Base-by-base conservation (phyloP, 2,329 filamentous ascomycete species). In the Dactylellina sp. region DNA sequence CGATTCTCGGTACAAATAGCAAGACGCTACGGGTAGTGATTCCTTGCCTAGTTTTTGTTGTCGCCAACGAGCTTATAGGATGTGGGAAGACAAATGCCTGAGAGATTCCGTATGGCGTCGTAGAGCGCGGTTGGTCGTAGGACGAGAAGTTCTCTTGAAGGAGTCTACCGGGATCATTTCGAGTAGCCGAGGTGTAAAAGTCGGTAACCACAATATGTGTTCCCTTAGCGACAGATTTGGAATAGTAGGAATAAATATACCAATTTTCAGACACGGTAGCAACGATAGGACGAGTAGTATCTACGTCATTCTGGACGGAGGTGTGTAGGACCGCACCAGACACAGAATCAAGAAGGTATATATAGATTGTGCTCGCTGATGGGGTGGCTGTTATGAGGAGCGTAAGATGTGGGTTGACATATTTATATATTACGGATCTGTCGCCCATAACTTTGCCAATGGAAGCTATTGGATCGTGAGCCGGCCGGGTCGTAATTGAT, bases 341-440 rank as follows among this genome's bases (percentile, higher is more conserved):
- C 5, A 96, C 86, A 1, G 91, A 91, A 79, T 99, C 93, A 12
- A 99, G 81, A 9, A 98, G 84, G 79, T 94, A 93, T 75, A 96
- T 85, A 0, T 88, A 89, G 6, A 92, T 87, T 0, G 85, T 85
- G 2, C 84, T 85, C 1, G 84, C 79, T 9, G 83, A 82, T 20
- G 89, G 85, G 0, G 91, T 85, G 4, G 76, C 62, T 0, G 91
- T 91, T 49, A 97, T 84, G 0, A 98, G 85, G 22, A 79, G 74
- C 1, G 46, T 25, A 1, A 93, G 84, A 5, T 86, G 81, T 96
- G 91, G 88, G 82, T 96, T 97, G 42, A 99, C 83, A 80, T 98
- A 98, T 83, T 99, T 99, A 87, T 99, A 99, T 76, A 94, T 87
- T 52, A 99, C 95, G n/a, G 89, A 89, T 46, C 95, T 88, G 79